Evolutionary conservation across 140 eudicot species (phyloP).

Genomic region (Oenanthe javanica): DNA sequence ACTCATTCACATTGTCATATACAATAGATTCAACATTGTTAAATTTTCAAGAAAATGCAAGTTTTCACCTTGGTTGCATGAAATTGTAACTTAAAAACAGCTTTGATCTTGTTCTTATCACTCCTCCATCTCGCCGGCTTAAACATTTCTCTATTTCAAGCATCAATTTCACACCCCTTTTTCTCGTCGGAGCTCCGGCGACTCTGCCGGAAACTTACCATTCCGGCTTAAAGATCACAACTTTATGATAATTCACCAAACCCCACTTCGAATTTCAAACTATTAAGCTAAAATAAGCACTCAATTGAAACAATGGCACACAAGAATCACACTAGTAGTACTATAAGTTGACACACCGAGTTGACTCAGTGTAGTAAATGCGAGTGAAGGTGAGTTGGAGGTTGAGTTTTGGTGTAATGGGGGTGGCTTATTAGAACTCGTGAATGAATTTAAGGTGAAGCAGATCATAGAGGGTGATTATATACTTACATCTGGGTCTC

Average conservation of each 20-base stretch:
- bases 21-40: neutral
- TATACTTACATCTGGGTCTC: neutral
- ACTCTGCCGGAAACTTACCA: constrained; percentile 21
- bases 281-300: too few species aligned
- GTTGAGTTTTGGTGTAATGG: neutral
- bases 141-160: constrained; percentile 46
- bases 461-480: neutral
- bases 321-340: neutral
- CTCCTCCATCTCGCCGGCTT: constrained; percentile 90
- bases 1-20: neutral
- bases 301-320: constrained; percentile 5
- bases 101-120: constrained; percentile 87
- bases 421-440: neutral
- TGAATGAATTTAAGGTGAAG: neutral
- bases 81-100: constrained; percentile 72
- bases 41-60: neutral
- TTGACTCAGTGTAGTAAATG: neutral
- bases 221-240: constrained; percentile 5
- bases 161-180: constrained; percentile 11
- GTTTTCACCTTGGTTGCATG: constrained; percentile 78
- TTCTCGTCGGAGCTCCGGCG: constrained; percentile 59
- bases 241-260: neutral
- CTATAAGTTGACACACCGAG: neutral
- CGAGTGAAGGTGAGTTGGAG: neutral
- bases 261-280: neutral